Percentiles rank a stretch among this genome's conserved stretches.
These are phyloP conservation scores for Austroboletus festivus DNA, from an alignment of 768 basidiomycete genomes.

Conservation along the genomic window DNA sequence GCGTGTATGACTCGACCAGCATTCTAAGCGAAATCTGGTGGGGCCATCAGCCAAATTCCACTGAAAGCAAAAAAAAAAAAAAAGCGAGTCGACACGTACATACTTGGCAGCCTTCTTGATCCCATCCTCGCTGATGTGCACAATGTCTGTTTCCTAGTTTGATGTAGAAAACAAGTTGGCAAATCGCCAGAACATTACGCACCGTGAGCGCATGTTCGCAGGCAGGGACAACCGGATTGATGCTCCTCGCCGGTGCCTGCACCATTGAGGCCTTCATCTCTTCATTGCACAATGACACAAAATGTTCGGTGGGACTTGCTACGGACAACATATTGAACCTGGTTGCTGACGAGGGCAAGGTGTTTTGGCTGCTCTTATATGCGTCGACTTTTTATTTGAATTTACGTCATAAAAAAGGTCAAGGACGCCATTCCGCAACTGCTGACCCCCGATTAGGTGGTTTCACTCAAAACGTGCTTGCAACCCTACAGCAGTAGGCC, in stretches of 20 bases:
- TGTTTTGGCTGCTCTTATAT: conserved; percentile 2
- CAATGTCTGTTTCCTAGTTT: conserved; percentile 55
- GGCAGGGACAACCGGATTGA: conserved; percentile 59
- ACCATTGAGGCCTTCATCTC: not conserved
- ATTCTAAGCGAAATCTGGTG: conserved; percentile 61
- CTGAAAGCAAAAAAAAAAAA: not conserved
- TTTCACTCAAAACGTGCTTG: too few species aligned
- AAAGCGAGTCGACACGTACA: conserved; percentile 35
- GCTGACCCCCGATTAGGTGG: too few species aligned
- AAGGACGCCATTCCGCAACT: too few species aligned
- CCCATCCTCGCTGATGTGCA: conserved; percentile 57
- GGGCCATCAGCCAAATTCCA: conserved; percentile 5
- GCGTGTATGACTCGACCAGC: conserved; percentile 62
- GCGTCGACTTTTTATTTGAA: not conserved
- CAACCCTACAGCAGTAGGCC: too few species aligned
- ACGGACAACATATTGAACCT: conserved; percentile 16
- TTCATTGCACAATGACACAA: not conserved
- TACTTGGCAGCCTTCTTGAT: conserved; percentile 64
- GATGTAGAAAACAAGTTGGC: not conserved
- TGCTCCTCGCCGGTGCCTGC: conserved; percentile 6
- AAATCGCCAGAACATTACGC: conserved; percentile 10
- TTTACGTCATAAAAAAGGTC: conserved; percentile 9
- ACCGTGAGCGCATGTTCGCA: conserved; percentile 60
- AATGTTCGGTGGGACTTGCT: conserved; percentile 6
- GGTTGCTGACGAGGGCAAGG: not conserved